Evolutionary conservation across 441 rosid species (phyloP).

Genomic region (Sinapis alba): DNA sequence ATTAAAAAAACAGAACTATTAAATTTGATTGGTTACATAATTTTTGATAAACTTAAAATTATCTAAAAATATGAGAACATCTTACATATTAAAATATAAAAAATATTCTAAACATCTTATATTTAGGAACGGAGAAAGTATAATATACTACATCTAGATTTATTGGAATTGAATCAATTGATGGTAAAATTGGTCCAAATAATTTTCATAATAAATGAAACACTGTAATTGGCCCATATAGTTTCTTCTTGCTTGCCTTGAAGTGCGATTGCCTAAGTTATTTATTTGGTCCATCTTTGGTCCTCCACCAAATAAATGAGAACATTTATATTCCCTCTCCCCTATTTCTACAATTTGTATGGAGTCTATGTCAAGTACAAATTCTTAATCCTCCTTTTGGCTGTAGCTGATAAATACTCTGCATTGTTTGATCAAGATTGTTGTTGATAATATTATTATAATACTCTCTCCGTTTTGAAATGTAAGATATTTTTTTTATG

Average conservation of each 20-base stretch:
- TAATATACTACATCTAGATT: not conserved
- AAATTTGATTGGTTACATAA: too few relatives aligned
- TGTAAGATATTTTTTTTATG: too few relatives aligned
- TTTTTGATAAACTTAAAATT: too few relatives aligned
- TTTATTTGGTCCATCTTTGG: conserved; percentile 33
- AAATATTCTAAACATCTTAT: too few relatives aligned
- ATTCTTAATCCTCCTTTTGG: conserved; percentile 34
- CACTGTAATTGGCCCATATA: conserved; percentile 8
- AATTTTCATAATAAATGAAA: conserved; percentile 8
- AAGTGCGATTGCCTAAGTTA: conserved; percentile 30
- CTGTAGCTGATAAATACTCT: conserved; percentile 9
- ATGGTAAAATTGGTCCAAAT: conserved; percentile 1
- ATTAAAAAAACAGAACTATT: too few relatives aligned
- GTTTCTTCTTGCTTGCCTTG: conserved; percentile 5
- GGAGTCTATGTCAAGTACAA: conserved; percentile 38
- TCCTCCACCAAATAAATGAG: conserved; percentile 42
- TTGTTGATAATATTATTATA: conserved; percentile 7
- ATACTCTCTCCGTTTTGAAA: not conserved
- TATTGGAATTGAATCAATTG: not conserved
- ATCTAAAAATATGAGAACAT: too few relatives aligned
- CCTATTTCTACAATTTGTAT: conserved; percentile 20
- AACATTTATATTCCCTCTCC: conserved; percentile 36
- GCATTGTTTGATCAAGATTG: conserved; percentile 25
- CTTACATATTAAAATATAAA: too few relatives aligned
- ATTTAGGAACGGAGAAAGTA: too few relatives aligned